Base-by-base conservation (phyloP, 1,139 yeast species). In the Debaryomycetaceae sp. region DNA sequence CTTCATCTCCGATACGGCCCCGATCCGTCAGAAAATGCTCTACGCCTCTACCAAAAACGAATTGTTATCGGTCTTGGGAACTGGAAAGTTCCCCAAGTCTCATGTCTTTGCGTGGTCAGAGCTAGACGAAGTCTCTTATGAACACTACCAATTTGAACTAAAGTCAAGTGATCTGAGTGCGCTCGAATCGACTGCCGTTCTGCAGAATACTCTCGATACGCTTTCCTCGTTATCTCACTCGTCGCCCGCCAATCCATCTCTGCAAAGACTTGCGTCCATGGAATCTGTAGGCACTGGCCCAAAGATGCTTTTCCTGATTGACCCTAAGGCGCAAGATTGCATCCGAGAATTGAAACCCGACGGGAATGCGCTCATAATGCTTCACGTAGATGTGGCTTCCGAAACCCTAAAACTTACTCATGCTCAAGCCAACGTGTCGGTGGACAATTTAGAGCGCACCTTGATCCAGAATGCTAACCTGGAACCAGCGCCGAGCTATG, bases 11-110 rank as follows among this genome's bases (percentile, higher is more conserved):
- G 96, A 90, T 49, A 52, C 55, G 28, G 86, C 96, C 10, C 76
- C 78, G 5, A 87, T 90, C 22, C 70, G 87, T 35, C 69, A 73
- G 34, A 90, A 90, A 51, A 90, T 90, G 97, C 64, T 90, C 31
- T 92, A 87, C 52, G 97, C 98, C 3, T 80, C 95, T 3, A 77
- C 93, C 13, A 83, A 83, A 39, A 78, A 74, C 46, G 75, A 92
- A 1, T 55, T 90, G 27, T 55, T 81, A 30, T 71, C 80, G 37
- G 77, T 78, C 37, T 61, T 90, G 30, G 93, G 93, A 2, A 56
- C 79, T 4, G 75, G 71, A 38, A 58, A 65, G 30, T 75, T 86
- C 45, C 57, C 66, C 21, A 68, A 74, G 29, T 53, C 55, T 23
- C 45, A 72, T 49, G 42, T 54, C 47, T 41, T 76, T 57, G 61